Base-by-base conservation (phyloP, 805 yeast species). In the Cyberlindnera xylosilytica region DNA sequence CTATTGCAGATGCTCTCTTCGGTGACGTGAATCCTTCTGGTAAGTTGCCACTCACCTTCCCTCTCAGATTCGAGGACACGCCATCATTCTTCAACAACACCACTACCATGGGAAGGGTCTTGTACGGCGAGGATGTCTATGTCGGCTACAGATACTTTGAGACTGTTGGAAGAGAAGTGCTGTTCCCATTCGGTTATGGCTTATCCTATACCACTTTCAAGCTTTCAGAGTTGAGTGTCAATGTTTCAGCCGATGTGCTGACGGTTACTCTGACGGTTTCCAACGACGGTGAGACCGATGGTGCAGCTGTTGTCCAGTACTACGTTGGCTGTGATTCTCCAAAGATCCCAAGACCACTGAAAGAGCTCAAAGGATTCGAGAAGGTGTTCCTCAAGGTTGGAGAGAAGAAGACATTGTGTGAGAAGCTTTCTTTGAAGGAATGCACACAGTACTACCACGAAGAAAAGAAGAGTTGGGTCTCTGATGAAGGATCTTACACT, bases 71-170 rank as follows among this genome's bases (percentile, higher is more conserved):
- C 32, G 69, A 73, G 48, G 82, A 80, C 57, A 78, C 73, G 43
- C 84, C 85, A 11, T 68, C 83, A 1, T 79, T 57, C 60, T 58
- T 77, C 52, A 76, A 72, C 60, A 77, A 66, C 63, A 64, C 65
- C 30, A 66, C 79, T 12, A 72, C 69, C 49, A 68, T 68, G 49
- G 83, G 83, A 34, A 64, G 72, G 43, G 77, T 72, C 19, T 53
- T 73, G 39, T 81, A 81, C 50, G 84, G 86, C 44, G 87, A 81
- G 57, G 85, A 79, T 56, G 73, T 81, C 32, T 80, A 67, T 54
- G 76, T 81, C 39, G 87, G 86, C 18, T 79, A 74, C 32, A 58
- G 79, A 44, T 78, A 61, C 63, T 81, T 75, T 61, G 85, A 81
- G 50, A 60, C 20, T 72, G 76, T 24, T 57, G 61, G 30, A 77